These are phyloP conservation scores for Penicilliopsis zonata DNA, from an alignment of 495 filamentous ascomycete genomes.

Conservation along the genomic window DNA sequence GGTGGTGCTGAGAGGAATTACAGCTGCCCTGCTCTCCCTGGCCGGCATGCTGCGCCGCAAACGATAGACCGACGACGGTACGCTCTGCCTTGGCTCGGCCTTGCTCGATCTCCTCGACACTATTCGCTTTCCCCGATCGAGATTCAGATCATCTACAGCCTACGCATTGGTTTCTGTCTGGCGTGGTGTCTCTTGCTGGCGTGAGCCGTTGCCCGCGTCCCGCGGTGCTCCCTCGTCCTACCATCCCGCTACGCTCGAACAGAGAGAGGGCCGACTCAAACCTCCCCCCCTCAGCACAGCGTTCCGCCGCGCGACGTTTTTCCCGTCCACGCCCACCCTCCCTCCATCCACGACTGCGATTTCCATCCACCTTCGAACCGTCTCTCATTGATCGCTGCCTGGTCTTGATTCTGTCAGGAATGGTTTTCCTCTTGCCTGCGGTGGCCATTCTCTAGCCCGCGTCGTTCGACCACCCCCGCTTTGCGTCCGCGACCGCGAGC, in stretches of 20 bases:
- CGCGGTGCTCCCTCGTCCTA: conserved; percentile 25
- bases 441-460: conserved; percentile 37
- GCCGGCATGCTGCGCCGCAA: conserved; percentile 5
- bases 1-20: background rate
- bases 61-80: conserved; percentile 1
- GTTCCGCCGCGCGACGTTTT: conserved; percentile 21
- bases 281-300: conserved; percentile 24
- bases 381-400: conserved; percentile 16
- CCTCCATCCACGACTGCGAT: conserved; percentile 9
- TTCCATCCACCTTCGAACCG: conserved; percentile 10
- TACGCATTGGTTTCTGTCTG: conserved; percentile 12
- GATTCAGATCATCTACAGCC: conserved; percentile 9
- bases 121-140: conserved; percentile 5
- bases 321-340: conserved; percentile 15
- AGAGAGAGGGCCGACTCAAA: background rate
- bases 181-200: conserved; percentile 9
- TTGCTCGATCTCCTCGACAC: conserved; percentile 5
- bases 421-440: conserved; percentile 30
- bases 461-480: conserved; percentile 36
- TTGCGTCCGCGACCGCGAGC: conserved; percentile 34
- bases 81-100: conserved; percentile 7
- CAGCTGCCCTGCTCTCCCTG: background rate
- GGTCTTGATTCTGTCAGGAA: conserved; percentile 28
- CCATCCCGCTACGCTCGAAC: conserved; percentile 23
- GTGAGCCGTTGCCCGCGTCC: conserved; percentile 15